Percentiles rank a stretch among this genome's conserved stretches.
phyloP scores from a whole-genome alignment of 2,329 filamentous ascomycete species.

The Talaromyces sp. region DNA sequence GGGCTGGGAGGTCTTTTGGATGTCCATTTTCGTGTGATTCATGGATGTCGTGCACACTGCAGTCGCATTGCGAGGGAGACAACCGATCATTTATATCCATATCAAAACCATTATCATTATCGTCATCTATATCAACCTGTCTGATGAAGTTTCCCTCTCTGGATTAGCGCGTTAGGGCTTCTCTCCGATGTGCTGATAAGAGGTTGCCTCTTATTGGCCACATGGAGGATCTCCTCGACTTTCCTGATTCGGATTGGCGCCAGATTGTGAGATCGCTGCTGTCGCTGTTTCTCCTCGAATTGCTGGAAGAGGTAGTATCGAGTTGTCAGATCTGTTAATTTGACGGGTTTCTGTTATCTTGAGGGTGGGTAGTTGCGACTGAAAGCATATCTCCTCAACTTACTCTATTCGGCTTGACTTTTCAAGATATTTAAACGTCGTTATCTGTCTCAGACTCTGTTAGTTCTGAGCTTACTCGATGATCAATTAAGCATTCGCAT shows the following conservation, averaged over 20 bases:
- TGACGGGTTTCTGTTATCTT: not conserved
- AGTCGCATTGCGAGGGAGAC: not conserved
- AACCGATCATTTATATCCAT: not conserved
- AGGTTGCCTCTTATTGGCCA: slow-evolving; percentile 1
- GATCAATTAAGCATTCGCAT: not conserved
- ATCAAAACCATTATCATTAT: not conserved
- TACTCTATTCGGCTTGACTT: not conserved
- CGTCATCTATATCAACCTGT: not conserved
- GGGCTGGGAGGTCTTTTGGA: not conserved
- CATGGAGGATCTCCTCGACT: not conserved
- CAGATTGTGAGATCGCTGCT: not conserved
- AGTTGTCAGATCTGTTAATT: not conserved
- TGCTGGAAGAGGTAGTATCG: not conserved
- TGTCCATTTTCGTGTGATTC: not conserved
- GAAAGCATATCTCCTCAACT: slow-evolving; percentile 2
- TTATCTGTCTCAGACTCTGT: not conserved
- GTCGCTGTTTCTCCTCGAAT: not conserved
- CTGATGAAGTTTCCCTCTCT: not conserved
- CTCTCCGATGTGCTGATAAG: slow-evolving; percentile 5
- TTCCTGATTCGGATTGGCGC: slow-evolving; percentile 8
- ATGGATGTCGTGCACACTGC: not conserved
- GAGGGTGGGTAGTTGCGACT: not conserved
- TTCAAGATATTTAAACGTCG: slow-evolving; percentile 1
- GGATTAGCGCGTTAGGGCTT: not conserved
- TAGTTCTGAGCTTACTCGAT: not conserved